A percentile compares a stretch with the other conserved stretches of the same genome.
phyloP scores from a whole-genome alignment of 2,329 filamentous ascomycete genomes.

The Cladosporium sp. region DNA sequence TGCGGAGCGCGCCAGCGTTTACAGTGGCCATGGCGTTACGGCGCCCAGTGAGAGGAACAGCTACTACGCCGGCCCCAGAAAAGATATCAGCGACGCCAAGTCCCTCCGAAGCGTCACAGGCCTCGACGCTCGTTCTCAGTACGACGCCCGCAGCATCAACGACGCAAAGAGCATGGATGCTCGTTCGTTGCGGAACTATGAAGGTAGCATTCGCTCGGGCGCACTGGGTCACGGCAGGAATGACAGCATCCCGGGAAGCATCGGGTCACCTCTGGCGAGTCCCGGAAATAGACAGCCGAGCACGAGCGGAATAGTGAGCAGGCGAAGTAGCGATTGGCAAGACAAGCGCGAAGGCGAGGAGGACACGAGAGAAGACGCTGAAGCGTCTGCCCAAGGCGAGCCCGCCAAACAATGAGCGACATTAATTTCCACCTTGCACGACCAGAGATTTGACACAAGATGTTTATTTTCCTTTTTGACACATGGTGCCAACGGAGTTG shows the following conservation, averaged over 20 bases:
- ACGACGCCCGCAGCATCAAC: constrained; percentile 17
- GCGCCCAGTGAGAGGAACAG: constrained; percentile 74
- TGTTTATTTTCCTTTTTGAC: too few species aligned
- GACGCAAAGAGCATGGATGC: constrained; percentile 31
- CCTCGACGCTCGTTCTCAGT: constrained; percentile 13
- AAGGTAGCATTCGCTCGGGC: constrained; percentile 72
- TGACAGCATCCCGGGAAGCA: constrained; percentile 75
- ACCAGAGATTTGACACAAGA: too few species aligned
- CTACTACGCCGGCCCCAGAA: constrained; percentile 59
- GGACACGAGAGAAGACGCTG: constrained; percentile 5
- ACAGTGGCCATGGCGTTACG: constrained; percentile 40
- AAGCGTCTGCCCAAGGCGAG: background rate
- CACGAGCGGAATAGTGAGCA: constrained; percentile 17
- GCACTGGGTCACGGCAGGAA: constrained; percentile 69
- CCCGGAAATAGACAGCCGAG: constrained; percentile 26
- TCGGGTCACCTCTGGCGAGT: constrained; percentile 61
- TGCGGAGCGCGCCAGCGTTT: constrained; percentile 70
- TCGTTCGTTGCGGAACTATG: constrained; percentile 48
- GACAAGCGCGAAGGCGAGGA: constrained; percentile 15
- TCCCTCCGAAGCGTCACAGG: constrained; percentile 27
- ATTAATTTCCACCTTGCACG: too few species aligned
- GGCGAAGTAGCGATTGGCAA: constrained; percentile 22
- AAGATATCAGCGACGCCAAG: constrained; percentile 25
- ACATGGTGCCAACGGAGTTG: too few species aligned
- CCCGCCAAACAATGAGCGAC: background rate